Conservation (phyloP, 2,329 filamentous ascomycete genomes). For the Penicillium sp. region DNA sequence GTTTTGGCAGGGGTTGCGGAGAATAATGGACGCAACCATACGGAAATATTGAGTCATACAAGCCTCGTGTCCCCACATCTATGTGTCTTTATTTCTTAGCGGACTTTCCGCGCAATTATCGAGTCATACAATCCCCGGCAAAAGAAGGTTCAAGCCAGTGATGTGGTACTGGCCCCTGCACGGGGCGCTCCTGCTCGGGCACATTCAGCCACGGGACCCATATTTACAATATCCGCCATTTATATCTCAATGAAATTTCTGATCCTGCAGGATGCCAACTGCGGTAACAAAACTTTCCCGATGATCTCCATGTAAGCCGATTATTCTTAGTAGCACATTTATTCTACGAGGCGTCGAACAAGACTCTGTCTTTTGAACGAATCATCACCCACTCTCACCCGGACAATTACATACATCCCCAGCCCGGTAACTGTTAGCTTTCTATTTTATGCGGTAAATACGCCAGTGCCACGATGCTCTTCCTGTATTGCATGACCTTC, state of each 20-base stretch:
- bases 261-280: conserved; percentile 1
- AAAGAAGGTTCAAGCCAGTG: neutral
- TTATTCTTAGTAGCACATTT: neutral
- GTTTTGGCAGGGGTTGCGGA: neutral
- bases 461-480: neutral
- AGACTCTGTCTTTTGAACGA: too few species aligned
- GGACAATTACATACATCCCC: neutral
- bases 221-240: neutral
- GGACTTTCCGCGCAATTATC: neutral
- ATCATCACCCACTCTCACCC: neutral
- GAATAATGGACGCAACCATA: neutral
- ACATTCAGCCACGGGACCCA: neutral
- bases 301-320: neutral
- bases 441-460: neutral
- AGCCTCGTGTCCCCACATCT: neutral
- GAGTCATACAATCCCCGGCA: neutral
- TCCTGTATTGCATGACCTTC: neutral
- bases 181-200: neutral
- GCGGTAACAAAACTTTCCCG: neutral
- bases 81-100: neutral
- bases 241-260: neutral
- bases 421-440: neutral
- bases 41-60: neutral
- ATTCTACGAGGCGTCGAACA: neutral
- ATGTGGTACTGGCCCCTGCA: neutral